Evolutionary conservation across 2,329 filamentous ascomycete species (phyloP), one percentile per base, ranked within the genome.

Genomic region (Ophiocordyceps australis): DNA sequence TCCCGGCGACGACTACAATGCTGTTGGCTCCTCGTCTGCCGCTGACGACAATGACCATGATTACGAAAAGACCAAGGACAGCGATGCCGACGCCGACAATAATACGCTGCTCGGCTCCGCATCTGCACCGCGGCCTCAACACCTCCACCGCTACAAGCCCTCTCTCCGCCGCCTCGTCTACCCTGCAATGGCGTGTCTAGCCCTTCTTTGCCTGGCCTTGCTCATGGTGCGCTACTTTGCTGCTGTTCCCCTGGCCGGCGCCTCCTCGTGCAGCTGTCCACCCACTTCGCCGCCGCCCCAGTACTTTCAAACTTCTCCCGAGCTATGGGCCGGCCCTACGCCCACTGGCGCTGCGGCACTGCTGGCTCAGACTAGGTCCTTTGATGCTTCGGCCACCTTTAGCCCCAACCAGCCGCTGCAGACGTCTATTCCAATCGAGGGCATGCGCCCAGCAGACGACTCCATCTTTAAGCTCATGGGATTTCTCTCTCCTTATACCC

Each of bases 381-480:
- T 77, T 20, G 62, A 73, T 13, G 75, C 77, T 34, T 59, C 68
- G 7, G 64, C 52, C 3, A 61, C 69, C 5, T 81, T 70, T 41
- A 66, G 74, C 17, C 71, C 75, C 10, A 78, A 78, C 38, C 54
- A 62, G 25, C 77, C 77, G 25, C 53, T 83, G 29, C 74, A 80
- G 52, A 83, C 76, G 2, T 65, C 68, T 19, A 56, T 75, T 13
- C 74, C 76, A 0, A 74, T 82, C 26, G 42, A 59, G 27, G 74
- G 73, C 15, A 56, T 58, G 49, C 59, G 59, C 24, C 46, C 49
- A 3, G 50, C 62, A 16, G 65, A 73, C 38, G 52, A 60, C 35
- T 76, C 67, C 47, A 77, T 82, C 37, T 82, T 81, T 47, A 59
- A 71, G 32, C 55, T 73, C 40, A 73, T 79, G 58, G 78, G 73